Conservation (phyloP, 2,329 filamentous ascomycete species). For the Stagonosporopsis chrysanthemi region DNA sequence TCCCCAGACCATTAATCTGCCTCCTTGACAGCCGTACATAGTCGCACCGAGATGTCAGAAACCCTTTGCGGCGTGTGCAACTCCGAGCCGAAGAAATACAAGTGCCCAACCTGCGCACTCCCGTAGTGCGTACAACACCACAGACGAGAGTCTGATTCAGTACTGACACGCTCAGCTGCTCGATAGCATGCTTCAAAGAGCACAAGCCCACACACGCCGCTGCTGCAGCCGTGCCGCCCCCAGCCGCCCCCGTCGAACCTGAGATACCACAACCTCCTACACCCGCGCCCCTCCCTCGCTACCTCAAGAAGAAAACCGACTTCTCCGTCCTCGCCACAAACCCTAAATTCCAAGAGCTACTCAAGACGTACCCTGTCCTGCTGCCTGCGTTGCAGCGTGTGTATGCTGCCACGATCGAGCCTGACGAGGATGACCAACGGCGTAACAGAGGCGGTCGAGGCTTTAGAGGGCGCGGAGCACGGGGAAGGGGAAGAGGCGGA, state of each 20-base stretch:
- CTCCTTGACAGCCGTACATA: not conserved
- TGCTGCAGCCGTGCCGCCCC: conserved; percentile 7
- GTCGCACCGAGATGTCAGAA: conserved; percentile 39
- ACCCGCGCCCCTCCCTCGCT: conserved; percentile 40
- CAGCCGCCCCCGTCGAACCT: conserved; percentile 9
- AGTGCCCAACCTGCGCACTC: conserved; percentile 57
- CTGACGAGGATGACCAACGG: conserved; percentile 37
- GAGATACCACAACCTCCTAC: conserved; percentile 37
- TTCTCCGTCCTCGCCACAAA: conserved; percentile 42
- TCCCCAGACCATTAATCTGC: not conserved
- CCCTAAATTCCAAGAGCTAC: conserved; percentile 36
- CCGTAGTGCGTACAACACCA: conserved; percentile 51
- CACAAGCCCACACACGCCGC: conserved; percentile 39
- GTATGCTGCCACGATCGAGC: conserved; percentile 45
- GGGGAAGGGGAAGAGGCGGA: conserved; percentile 26
- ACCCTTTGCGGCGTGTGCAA: conserved; percentile 54
- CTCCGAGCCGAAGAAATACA: conserved; percentile 57
- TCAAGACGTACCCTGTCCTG: conserved; percentile 36
- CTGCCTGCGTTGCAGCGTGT: conserved; percentile 41
- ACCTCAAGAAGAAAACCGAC: conserved; percentile 41
- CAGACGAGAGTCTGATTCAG: not conserved
- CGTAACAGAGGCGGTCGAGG: conserved; percentile 28
- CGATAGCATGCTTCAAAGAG: conserved; percentile 41
- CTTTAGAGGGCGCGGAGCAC: conserved; percentile 20
- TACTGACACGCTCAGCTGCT: conserved; percentile 38